phyloP scores from a whole-genome alignment of 2,329 filamentous ascomycete species.

The Aspergillaceae sp. region DNA sequence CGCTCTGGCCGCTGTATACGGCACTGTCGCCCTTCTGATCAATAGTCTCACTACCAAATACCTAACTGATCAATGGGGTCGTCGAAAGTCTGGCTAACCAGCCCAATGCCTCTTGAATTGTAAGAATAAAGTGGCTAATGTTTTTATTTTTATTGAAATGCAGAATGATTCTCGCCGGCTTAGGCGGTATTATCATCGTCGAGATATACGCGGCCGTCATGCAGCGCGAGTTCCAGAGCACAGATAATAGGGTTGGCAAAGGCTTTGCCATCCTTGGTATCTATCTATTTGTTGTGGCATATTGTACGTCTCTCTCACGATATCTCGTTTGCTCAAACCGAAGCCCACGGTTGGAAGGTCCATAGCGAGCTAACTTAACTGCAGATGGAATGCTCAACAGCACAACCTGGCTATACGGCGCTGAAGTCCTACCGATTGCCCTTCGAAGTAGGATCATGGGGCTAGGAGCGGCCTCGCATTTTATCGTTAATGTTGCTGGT shows the following conservation, averaged over 20 bases:
- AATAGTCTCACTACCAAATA: slow-evolving; percentile 46
- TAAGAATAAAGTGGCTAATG: neutral
- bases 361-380: slow-evolving; percentile 3
- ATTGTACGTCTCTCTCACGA: slow-evolving; percentile 33
- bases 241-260: slow-evolving; percentile 48
- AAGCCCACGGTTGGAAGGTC: neutral
- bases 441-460: slow-evolving; percentile 50
- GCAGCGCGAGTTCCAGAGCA: slow-evolving; percentile 50
- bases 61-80: slow-evolving; percentile 51
- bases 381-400: slow-evolving; percentile 46
- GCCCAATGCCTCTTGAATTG: neutral
- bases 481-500: slow-evolving; percentile 47
- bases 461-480: slow-evolving; percentile 45
- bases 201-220: slow-evolving; percentile 54
- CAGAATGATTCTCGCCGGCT: slow-evolving; percentile 49
- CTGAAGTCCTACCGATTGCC: slow-evolving; percentile 47
- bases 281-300: slow-evolving; percentile 50
- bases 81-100: slow-evolving; percentile 38
- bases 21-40: slow-evolving; percentile 44
- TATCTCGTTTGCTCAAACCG: too few relatives aligned
- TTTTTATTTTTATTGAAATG: neutral
- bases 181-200: slow-evolving; percentile 45
- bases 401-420: slow-evolving; percentile 49
- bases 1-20: slow-evolving; percentile 47
- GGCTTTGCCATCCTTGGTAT: slow-evolving; percentile 53